Conservation (phyloP, 1,284 basidiomycete species). For the Moesziomyces globuligerus region DNA sequence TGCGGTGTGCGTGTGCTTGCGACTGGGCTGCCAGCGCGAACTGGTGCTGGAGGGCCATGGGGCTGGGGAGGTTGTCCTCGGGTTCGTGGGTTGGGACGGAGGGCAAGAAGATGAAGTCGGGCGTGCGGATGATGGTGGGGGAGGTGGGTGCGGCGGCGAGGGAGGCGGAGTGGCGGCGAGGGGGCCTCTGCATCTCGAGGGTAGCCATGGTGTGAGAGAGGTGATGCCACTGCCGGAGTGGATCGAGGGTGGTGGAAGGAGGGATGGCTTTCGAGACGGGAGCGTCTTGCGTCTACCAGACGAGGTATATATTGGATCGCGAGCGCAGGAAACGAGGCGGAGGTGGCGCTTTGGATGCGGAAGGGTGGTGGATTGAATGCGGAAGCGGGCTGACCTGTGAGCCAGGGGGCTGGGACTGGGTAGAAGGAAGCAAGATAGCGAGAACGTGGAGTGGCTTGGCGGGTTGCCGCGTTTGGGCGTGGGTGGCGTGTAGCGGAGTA, state of each 20-base stretch:
- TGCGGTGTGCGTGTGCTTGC: conserved; percentile 20
- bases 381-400: too few relatives aligned
- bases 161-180: conserved; percentile 19
- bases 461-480: too few relatives aligned
- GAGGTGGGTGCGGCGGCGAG: conserved; percentile 13
- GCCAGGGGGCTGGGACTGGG: not conserved
- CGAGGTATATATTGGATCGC: conserved; percentile 16
- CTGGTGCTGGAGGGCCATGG: conserved; percentile 29
- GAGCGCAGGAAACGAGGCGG: conserved; percentile 11
- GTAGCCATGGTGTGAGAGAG: conserved; percentile 21
- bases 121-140: conserved; percentile 44
- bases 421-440: conserved; percentile 2
- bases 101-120: conserved; percentile 41
- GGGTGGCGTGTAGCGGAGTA: too few relatives aligned
- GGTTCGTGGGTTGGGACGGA: conserved; percentile 53
- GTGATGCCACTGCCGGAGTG: conserved; percentile 11
- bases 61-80: conserved; percentile 43
- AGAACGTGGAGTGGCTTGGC: not conserved
- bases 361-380: too few relatives aligned
- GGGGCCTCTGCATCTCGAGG: conserved; percentile 31
- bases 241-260: conserved; percentile 1
- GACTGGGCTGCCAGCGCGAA: conserved; percentile 29
- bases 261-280: not conserved
- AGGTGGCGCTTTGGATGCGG: conserved; percentile 2
- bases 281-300: not conserved